Percentiles rank a stretch among this genome's conserved stretches.
These are phyloP conservation scores for Aureobasidium uvarum DNA, from an alignment of 2,329 filamentous ascomycete species.

Conservation along the genomic window DNA sequence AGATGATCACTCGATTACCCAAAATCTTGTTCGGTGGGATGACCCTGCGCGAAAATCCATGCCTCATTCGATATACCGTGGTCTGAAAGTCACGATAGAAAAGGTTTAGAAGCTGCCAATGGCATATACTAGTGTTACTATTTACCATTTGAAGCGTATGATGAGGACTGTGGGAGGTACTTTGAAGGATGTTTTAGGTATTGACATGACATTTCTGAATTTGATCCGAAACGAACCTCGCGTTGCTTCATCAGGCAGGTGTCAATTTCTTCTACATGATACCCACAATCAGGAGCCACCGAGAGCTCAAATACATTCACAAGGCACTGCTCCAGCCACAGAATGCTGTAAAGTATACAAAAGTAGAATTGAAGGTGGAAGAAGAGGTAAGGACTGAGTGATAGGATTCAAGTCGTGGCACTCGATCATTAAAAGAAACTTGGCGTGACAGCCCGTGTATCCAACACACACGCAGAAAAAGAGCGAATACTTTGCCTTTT, in stretches of 20 bases:
- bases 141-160: too few species aligned
- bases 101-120: not conserved
- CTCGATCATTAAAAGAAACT: not conserved
- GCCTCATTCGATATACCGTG: not conserved
- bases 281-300: too few species aligned
- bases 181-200: too few species aligned
- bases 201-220: too few species aligned
- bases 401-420: not conserved
- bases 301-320: not conserved
- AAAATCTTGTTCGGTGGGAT: not conserved
- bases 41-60: not conserved
- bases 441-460: not conserved
- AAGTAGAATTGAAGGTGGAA: slow-evolving; percentile 1
- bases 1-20: too few species aligned
- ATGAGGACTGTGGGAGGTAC: too few species aligned
- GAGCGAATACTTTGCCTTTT: not conserved
- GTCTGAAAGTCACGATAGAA: not conserved
- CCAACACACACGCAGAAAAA: not conserved
- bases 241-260: too few species aligned
- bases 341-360: not conserved
- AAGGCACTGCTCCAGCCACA: not conserved
- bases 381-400: not conserved
- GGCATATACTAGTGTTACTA: not conserved
- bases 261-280: too few species aligned
- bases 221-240: too few species aligned